Conservation (phyloP, 306 rosid genomes). For the Quercus wislizeni region DNA sequence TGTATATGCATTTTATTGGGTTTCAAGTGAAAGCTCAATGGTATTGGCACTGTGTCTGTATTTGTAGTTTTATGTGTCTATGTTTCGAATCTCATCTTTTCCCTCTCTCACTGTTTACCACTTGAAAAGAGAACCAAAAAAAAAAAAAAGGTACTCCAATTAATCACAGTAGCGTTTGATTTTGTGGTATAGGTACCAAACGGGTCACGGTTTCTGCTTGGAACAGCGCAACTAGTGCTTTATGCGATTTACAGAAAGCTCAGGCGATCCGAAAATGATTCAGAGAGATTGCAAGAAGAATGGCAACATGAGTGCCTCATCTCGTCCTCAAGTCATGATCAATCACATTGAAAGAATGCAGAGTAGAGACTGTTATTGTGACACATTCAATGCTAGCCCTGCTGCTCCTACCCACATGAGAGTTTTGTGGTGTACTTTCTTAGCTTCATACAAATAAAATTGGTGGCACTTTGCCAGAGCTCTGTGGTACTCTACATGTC, state of each 20-base stretch:
- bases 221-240: constrained; percentile 24
- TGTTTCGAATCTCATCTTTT: too few relatives aligned
- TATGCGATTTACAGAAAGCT: constrained; percentile 24
- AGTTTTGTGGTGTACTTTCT: neutral
- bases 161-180: too few relatives aligned
- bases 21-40: too few relatives aligned
- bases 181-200: constrained; percentile 28
- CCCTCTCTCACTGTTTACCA: too few relatives aligned
- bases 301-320: constrained; percentile 14
- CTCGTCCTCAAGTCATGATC: neutral
- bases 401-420: neutral
- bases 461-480: neutral
- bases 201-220: constrained; percentile 34
- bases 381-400: too few relatives aligned
- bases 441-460: neutral
- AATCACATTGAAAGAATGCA: neutral
- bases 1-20: too few relatives aligned
- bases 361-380: neutral
- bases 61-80: too few relatives aligned
- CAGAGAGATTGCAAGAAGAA: constrained; percentile 19
- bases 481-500: neutral
- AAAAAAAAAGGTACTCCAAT: too few relatives aligned
- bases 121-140: too few relatives aligned
- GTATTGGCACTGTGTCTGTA: too few relatives aligned
- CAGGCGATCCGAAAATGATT: neutral